Evolutionary conservation across 495 filamentous ascomycete genomes (phyloP), one percentile per base, ranked within the genome.

Genomic region (Talaromyces adpressus): DNA sequence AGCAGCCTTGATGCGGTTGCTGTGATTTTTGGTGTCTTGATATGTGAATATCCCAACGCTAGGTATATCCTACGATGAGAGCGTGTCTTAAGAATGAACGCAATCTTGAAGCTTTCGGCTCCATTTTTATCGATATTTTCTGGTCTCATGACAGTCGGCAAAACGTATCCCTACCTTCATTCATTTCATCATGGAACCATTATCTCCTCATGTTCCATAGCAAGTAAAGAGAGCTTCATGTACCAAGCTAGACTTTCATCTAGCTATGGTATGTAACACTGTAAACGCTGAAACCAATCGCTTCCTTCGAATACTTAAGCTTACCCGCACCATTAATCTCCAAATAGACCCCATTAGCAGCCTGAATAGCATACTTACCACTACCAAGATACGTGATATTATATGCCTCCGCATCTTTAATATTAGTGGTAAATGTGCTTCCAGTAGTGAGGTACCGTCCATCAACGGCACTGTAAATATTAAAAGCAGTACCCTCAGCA

Each of bases 251-350:
- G 36, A 16, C 36, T 16, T 5, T 16, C 36, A 6, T 45, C 34
- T 59, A 59, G 34, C 45, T 41, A 23, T 59, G 57, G 30, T 59
- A 59, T 3, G 57, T 59, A 30, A 59, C 57, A 45, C 57, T 59
- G 32, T 59, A 59, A 12, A 39, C 20, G 27, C 27, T 36, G 30
- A 59, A 59, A 14, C 29, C 57, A 59, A 59, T 27, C 18, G 57
- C 32, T n/a, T 18, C 45, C 23, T 45, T 59, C 9, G 57, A 59
- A 16, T 36, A 39, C 27, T 12, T 20, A 11, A 59, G n/a, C 57
- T 45, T 27, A 6, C 57, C 57, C 0, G 29, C 7, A 23, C 29
- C 34, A 22, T 59, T 36, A 23, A 59, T 59, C n/a, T 45, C 34
- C 30, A 59, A 22, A 59, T 59, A 59, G n/a, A 18, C 22, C 29